These are phyloP conservation scores for Thielaviopsis populi DNA, from an alignment of 2,329 filamentous ascomycete genomes.

Conservation along the genomic window DNA sequence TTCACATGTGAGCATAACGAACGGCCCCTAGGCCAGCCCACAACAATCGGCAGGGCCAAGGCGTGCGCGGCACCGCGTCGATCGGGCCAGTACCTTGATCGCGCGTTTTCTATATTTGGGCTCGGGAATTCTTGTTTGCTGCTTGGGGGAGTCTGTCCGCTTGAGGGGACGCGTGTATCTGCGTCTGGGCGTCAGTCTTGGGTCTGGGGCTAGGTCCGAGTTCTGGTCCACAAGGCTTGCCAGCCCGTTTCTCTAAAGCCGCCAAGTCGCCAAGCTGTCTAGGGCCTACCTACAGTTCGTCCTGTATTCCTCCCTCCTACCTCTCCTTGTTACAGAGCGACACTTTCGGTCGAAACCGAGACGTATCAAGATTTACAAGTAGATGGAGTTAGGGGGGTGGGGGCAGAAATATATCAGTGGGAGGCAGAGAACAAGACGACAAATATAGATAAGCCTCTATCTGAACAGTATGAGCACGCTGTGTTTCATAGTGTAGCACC, in stretches of 20 bases:
- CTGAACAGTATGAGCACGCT: not conserved
- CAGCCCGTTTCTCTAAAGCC: not conserved
- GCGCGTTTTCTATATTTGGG: not conserved
- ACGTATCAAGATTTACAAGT: not conserved
- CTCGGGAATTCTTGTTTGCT: not conserved
- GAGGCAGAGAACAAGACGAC: not conserved
- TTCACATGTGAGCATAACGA: not conserved
- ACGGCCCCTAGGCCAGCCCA: not conserved
- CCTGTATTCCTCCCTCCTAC: not conserved
- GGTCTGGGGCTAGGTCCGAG: not conserved
- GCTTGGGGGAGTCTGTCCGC: not conserved
- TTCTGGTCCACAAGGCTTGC: not conserved
- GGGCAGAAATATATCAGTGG: not conserved
- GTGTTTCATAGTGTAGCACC: not conserved
- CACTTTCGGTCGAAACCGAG: not conserved
- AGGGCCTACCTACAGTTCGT: not conserved
- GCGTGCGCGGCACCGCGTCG: not conserved
- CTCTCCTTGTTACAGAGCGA: slow-evolving; percentile 1
- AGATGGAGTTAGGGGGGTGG: not conserved
- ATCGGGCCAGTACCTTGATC: not conserved
- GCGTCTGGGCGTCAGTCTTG: not conserved
- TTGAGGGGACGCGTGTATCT: not conserved
- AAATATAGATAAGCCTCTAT: not conserved
- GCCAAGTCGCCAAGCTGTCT: not conserved
- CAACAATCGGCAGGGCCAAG: not conserved